A percentile compares a stretch with the other conserved stretches of the same genome.
Conservation (phyloP, 2,329 filamentous ascomycete species). For the Chrysoporthe cubensis region DNA sequence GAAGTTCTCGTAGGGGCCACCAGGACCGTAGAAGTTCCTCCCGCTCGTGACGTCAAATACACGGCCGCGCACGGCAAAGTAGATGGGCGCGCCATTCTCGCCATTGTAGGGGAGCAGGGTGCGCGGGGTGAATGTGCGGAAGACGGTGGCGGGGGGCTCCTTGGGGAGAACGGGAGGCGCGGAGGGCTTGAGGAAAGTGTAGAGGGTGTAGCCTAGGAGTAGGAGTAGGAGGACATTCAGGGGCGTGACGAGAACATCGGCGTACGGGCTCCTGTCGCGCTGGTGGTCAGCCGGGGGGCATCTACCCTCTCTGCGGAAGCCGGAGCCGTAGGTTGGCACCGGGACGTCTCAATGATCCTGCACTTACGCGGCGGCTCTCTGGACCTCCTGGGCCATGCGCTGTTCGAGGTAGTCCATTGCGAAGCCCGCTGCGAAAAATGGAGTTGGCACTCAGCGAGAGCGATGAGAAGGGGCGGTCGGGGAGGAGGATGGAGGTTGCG, state of each 20-base stretch:
- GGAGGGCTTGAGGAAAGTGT: slow-evolving; percentile 56
- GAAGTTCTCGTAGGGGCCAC: slow-evolving; percentile 94
- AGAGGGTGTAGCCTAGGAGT: slow-evolving; percentile 61
- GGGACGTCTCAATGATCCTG: neutral
- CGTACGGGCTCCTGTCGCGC: slow-evolving; percentile 31
- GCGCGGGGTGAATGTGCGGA: slow-evolving; percentile 72
- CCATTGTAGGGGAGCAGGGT: slow-evolving; percentile 90
- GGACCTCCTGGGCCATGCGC: slow-evolving; percentile 58
- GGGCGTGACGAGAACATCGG: slow-evolving; percentile 57
- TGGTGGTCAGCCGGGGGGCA: slow-evolving; percentile 7
- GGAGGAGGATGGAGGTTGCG: no score
- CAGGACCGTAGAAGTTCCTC: slow-evolving; percentile 93
- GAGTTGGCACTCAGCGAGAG: neutral
- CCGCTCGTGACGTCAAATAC: slow-evolving; percentile 90
- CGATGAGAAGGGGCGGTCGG: neutral
- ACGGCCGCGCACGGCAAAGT: slow-evolving; percentile 85
- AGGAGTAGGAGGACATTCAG: slow-evolving; percentile 65
- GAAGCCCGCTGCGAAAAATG: no score
- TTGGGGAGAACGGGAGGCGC: slow-evolving; percentile 52
- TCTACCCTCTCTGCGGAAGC: neutral
- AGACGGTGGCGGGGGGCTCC: slow-evolving; percentile 62
- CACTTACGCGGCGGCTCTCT: slow-evolving; percentile 39
- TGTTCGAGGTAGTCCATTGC: slow-evolving; percentile 63
- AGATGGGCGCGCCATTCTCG: slow-evolving; percentile 72
- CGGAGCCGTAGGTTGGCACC: neutral